Base-by-base conservation (phyloP, 257 asterid genomes). In the Ajuga chamaepitys region DNA sequence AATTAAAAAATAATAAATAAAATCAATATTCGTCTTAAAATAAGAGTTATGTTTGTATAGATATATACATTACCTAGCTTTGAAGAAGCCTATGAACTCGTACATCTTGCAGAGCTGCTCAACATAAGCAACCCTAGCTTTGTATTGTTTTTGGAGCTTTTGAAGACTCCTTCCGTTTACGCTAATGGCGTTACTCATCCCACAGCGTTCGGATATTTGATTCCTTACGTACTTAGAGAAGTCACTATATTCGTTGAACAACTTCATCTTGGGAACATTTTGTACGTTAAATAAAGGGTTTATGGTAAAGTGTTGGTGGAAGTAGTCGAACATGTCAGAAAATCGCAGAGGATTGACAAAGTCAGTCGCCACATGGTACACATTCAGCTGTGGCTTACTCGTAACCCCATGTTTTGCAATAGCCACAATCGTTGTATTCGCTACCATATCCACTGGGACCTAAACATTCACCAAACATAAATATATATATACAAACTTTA, bases 391-490 rank as follows among this genome's bases (percentile, higher is more conserved):
- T 12, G 72, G 14, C 58, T 47, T 70, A 7, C 58, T 56, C 28
- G 10, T 1, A 1, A 41, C 21, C 38, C 84, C 84, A 25, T 79
- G 70, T 20, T 79, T 80, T 1, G 84, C 84, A 13, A 76, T 70
- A 2, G 85, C 82, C 18, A 78, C 85, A 30, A 80, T 69, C 1
- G 77, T 73, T 48, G 82, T 75, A 38, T 73, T 80, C 1, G 50
- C 80, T 60, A 80, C 80, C 75, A 73, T 51, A 35, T 80, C 85
- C 0, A 73, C 64, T 0, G 82, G 85, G 37, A 80, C 71, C 85
- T 80, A 24, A 5, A 48, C 12, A 66, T n/a, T 17, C 63, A 52
- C 40, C 13, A n/a, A n/a, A n/a, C n/a, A n/a, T n/a, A n/a, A n/a
- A n/a, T n/a, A n/a, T n/a, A n/a, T n/a, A n/a, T n/a, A n/a, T n/a